Evolutionary conservation across 177 flowering plant genomes (phyloP).

Genomic region (Tripterygium wilfordii): DNA sequence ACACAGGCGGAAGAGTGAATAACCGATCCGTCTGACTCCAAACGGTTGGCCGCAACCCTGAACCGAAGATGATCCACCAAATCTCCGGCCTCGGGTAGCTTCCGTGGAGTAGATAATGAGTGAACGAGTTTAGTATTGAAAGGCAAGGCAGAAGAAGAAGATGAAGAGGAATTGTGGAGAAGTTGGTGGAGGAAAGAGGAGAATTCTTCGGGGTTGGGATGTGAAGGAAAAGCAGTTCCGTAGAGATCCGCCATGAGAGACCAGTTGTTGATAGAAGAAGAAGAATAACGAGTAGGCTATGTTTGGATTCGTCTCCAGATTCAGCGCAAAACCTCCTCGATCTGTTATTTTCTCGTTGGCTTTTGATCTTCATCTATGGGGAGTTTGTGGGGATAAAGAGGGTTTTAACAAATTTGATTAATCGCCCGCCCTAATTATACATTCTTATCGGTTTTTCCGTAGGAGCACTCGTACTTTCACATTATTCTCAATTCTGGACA

Average conservation of each 20-base stretch:
- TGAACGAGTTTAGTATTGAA: constrained; percentile 8
- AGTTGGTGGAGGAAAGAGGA: constrained; percentile 35
- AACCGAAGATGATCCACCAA: constrained; percentile 17
- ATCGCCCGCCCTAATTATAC: constrained; percentile 40
- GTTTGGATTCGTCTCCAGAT: background rate
- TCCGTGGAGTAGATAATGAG: background rate
- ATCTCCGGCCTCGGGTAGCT: background rate
- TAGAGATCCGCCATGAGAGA: constrained; percentile 51
- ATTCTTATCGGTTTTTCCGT: too few species aligned
- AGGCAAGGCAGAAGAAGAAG: constrained; percentile 20
- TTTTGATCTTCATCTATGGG: background rate
- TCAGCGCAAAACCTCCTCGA: constrained; percentile 1
- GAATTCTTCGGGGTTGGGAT: constrained; percentile 30
- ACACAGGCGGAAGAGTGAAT: too few species aligned
- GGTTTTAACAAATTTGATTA: constrained; percentile 14
- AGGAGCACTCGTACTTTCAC: background rate
- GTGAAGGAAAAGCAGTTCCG: constrained; percentile 17
- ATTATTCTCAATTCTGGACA: background rate
- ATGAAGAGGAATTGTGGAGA: constrained; percentile 26
- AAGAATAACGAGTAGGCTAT: background rate
- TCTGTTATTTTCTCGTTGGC: background rate
- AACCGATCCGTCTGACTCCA: constrained; percentile 9
- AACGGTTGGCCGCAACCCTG: constrained; percentile 3
- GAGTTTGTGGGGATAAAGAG: background rate
- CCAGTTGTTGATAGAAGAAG: too few species aligned